These are phyloP conservation scores for Pseudogymnoascus sp. DNA, from an alignment of 2,329 filamentous ascomycete genomes.

Conservation along the genomic window DNA sequence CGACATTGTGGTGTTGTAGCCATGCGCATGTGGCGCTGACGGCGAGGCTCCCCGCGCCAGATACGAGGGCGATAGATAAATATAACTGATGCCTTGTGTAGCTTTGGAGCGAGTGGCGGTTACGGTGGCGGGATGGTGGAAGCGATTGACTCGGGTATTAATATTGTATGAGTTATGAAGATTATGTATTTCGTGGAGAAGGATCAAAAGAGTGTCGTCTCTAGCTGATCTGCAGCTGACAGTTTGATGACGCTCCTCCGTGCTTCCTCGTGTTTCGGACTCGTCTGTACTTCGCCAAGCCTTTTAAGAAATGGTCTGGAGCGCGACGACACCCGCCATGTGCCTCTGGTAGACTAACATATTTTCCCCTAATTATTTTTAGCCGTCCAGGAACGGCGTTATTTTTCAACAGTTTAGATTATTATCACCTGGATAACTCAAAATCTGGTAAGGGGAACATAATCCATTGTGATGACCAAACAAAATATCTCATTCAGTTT, in stretches of 20 bases:
- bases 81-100: neutral
- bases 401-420: neutral
- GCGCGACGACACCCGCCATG: neutral
- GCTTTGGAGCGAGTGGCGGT: neutral
- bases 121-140: neutral
- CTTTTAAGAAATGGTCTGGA: neutral
- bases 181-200: constrained; percentile 1
- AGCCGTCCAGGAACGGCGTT: neutral
- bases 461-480: neutral
- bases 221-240: constrained; percentile 1
- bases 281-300: neutral
- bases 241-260: constrained; percentile 7
- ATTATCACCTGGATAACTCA: neutral
- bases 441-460: neutral
- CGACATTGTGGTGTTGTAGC: constrained; percentile 24
- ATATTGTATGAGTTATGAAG: constrained; percentile 1
- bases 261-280: neutral
- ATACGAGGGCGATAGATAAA: neutral
- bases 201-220: neutral
- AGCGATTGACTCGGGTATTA: constrained; percentile 1
- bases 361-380: neutral
- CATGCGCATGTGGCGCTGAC: neutral
- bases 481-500: neutral
- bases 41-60: constrained; percentile 5
- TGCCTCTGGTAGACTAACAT: neutral